These are phyloP conservation scores for Russula griseocarnosa DNA, from an alignment of 768 basidiomycete species.

Conservation along the genomic window DNA sequence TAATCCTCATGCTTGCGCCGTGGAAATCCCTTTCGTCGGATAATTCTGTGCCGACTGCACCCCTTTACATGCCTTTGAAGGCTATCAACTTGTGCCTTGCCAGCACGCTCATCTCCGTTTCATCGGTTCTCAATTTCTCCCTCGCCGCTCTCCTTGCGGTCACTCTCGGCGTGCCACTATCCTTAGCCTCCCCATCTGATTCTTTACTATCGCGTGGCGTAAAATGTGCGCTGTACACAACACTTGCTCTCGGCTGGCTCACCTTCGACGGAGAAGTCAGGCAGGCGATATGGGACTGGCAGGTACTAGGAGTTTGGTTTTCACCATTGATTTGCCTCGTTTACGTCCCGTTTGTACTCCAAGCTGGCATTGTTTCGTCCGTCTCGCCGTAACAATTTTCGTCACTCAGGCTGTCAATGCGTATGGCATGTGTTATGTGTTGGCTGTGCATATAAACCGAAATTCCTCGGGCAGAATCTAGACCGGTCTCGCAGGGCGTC, in stretches of 20 bases:
- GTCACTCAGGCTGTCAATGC: background rate
- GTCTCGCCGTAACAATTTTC: slow-evolving; percentile 19
- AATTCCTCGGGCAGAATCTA: background rate
- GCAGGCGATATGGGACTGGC: slow-evolving; percentile 69
- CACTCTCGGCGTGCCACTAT: slow-evolving; percentile 61
- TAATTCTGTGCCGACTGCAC: slow-evolving; percentile 33
- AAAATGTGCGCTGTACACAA: slow-evolving; percentile 40
- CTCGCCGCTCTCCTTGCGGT: slow-evolving; percentile 71
- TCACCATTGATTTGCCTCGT: slow-evolving; percentile 78
- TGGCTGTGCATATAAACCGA: background rate
- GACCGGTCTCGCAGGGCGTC: background rate
- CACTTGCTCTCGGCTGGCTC: slow-evolving; percentile 60
- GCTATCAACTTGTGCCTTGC: slow-evolving; percentile 76
- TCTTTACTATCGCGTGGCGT: slow-evolving; percentile 31
- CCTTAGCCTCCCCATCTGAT: slow-evolving; percentile 40
- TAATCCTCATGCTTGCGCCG: slow-evolving; percentile 37
- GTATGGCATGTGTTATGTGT: background rate
- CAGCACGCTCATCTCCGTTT: slow-evolving; percentile 81
- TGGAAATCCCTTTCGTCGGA: slow-evolving; percentile 30
- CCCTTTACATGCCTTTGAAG: slow-evolving; percentile 52
- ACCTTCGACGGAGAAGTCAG: slow-evolving; percentile 44
- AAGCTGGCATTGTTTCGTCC: slow-evolving; percentile 57
- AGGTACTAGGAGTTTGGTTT: slow-evolving; percentile 77
- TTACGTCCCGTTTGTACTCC: slow-evolving; percentile 69
- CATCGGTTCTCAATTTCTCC: slow-evolving; percentile 89